Base-by-base conservation (phyloP, 176 grass and related monocot species). In the Lolium multiflorum region DNA sequence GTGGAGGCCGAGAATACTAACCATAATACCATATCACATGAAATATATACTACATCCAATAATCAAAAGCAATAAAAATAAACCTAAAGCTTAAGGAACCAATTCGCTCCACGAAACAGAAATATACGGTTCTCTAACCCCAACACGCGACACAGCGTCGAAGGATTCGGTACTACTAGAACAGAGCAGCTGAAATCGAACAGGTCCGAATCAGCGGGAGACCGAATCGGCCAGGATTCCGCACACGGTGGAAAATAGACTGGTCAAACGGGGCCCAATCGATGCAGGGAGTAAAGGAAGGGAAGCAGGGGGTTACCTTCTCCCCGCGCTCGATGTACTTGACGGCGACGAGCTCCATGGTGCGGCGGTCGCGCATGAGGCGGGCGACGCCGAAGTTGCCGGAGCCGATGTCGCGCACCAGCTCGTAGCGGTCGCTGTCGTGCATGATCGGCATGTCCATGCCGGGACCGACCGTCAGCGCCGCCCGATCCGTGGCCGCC, bases 361-460 rank as follows among this genome's bases (percentile, higher is more conserved):
- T 94, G 77, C 87, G 90, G 83, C 93, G 91, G 86, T 97, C 92
- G 56, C 94, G 93, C 94, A 97, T 97, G 52, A 97, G 90, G 71
- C 94, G 89, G 22, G 94, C 94, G 60, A 97, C 87, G 25, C 92
- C 94, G 75, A 97, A 97, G 89, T 97, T 97, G 68, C 94, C 94
- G 22, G 94, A 94, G 26, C 94, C 94, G 81, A 97, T 97, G 87
- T 97, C 94, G 38, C 83, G 89, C 47, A 97, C 92, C 26, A 97
- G 90, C 86, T 97, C 94, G 88, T 97, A 97, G 13, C 94, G 86
- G 86, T 97, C 94, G 61, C 90, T 91, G 81, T 94, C 88, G 88
- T 97, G 94, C 94, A 97, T 97, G 85, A 97, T 97, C 73, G 94
- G 94, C 92, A 94, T 78, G 88, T 97, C 94, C 94, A 97, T 97